Percentiles rank a stretch among this genome's conserved stretches.
Conservation (phyloP, 1,284 basidiomycete genomes). For the Leccinum angustisporum region DNA sequence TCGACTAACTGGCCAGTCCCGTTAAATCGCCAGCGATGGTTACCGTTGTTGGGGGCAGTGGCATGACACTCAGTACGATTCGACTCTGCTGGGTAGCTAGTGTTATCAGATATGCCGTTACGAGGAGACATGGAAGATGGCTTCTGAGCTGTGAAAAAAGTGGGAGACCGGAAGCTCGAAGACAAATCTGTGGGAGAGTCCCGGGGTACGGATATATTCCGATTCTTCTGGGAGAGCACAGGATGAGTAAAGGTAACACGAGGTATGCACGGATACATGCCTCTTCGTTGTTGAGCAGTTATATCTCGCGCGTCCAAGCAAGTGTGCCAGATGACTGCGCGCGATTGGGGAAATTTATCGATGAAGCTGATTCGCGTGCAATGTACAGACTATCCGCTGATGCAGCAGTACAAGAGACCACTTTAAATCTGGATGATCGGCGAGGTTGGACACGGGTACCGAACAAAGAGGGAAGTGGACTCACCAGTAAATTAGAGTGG, state of each 20-base stretch:
- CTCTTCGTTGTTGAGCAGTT: slow-evolving; percentile 29
- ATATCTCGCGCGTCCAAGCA: slow-evolving; percentile 33
- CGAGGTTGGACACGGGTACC: slow-evolving; percentile 23
- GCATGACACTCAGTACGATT: slow-evolving; percentile 34
- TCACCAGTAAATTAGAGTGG: slow-evolving; percentile 63
- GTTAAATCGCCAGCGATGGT: slow-evolving; percentile 62
- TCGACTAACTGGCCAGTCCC: slow-evolving; percentile 63
- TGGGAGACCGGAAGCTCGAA: slow-evolving; percentile 31
- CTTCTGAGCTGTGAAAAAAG: slow-evolving; percentile 37
- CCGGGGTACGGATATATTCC: slow-evolving; percentile 41
- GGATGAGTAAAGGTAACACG: slow-evolving; percentile 25
- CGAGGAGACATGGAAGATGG: slow-evolving; percentile 46
- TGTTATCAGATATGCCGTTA: slow-evolving; percentile 36
- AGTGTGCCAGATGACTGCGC: slow-evolving; percentile 30
- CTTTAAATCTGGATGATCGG: slow-evolving; percentile 36
- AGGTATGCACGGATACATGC: slow-evolving; percentile 27
- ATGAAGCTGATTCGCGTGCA: slow-evolving; percentile 38
- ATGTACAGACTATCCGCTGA: slow-evolving; percentile 35
- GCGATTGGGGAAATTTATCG: slow-evolving; percentile 32
- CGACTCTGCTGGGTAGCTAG: slow-evolving; percentile 20
- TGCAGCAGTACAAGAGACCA: slow-evolving; percentile 37
- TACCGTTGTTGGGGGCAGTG: slow-evolving; percentile 33
- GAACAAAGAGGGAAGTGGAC: slow-evolving; percentile 27
- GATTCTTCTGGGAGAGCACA: slow-evolving; percentile 38
- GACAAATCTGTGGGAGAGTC: slow-evolving; percentile 33